Evolutionary conservation across 352 stramenopile genomes (phyloP).

Genomic region (Thalassiosira hispida): DNA sequence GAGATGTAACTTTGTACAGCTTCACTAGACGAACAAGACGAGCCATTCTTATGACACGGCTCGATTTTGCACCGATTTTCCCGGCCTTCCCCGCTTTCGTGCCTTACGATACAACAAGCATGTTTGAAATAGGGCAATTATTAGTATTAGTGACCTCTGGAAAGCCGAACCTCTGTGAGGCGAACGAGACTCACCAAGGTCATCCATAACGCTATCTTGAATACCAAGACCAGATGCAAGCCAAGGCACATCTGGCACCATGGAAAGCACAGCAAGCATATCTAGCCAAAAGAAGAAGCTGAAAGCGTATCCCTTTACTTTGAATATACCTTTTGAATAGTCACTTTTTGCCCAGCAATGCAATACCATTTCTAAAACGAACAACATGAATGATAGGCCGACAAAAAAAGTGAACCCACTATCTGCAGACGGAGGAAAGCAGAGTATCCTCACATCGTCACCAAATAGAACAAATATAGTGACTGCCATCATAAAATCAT

Average conservation of each 20-base stretch:
- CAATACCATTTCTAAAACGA: conserved; percentile 60
- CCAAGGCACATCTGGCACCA: conserved; percentile 66
- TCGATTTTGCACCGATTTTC: conserved; percentile 66
- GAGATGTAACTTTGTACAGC: conserved; percentile 76
- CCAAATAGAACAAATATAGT: conserved; percentile 69
- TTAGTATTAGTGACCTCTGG: background rate
- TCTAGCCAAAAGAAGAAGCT: conserved; percentile 77
- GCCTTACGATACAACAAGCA: conserved; percentile 16
- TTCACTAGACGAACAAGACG: conserved; percentile 71
- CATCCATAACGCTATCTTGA: conserved; percentile 40
- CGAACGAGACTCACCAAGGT: conserved; percentile 27
- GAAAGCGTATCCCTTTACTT: conserved; percentile 61
- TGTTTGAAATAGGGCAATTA: background rate
- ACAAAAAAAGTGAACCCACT: conserved; percentile 55
- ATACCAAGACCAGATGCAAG: conserved; percentile 43
- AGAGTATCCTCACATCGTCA: conserved; percentile 60
- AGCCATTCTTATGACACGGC: conserved; percentile 69
- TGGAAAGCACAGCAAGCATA: conserved; percentile 61
- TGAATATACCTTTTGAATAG: conserved; percentile 57
- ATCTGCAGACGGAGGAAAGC: conserved; percentile 52
- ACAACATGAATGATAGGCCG: conserved; percentile 61
- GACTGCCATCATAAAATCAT: conserved; percentile 68
- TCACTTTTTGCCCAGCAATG: conserved; percentile 65
- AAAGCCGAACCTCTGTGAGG: background rate
- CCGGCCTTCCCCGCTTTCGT: conserved; percentile 57